Conservation (phyloP, 148 eudicot species). For the Chenopodium quinoa region DNA sequence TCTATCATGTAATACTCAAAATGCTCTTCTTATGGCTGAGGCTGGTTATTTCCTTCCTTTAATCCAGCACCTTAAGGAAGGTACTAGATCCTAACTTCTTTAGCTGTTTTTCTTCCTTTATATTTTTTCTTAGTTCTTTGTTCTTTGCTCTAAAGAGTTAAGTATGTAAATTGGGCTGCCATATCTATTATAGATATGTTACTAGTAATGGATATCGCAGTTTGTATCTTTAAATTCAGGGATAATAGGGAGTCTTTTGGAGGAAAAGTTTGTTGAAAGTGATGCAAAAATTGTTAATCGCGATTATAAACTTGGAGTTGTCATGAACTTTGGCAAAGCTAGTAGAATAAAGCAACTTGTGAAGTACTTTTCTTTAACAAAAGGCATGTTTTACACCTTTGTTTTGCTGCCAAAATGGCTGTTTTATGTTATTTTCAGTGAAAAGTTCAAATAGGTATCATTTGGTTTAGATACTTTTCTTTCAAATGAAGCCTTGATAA, state of each 20-base stretch:
- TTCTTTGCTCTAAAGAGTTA: background rate
- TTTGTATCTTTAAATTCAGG: too few species aligned
- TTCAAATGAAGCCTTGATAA: constrained; percentile 28
- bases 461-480: constrained; percentile 25
- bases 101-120: background rate
- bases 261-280: too few species aligned
- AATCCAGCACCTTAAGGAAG: constrained; percentile 69
- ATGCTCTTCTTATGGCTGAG: constrained; percentile 97
- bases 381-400: constrained; percentile 20
- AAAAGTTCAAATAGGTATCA: constrained; percentile 19
- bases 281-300: background rate
- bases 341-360: constrained; percentile 24
- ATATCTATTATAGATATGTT: background rate
- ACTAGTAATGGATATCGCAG: too few species aligned
- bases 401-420: background rate
- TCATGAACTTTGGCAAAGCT: constrained; percentile 16
- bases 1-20: constrained; percentile 72
- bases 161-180: background rate
- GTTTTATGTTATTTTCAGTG: background rate
- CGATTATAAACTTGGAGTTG: background rate
- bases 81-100: constrained; percentile 33
- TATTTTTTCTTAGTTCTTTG: background rate
- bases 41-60: constrained; percentile 86
- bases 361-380: constrained; percentile 22
- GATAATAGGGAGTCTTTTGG: too few species aligned